phyloP scores from a whole-genome alignment of 2,329 filamentous ascomycete genomes.

The Beauveria sp. region DNA sequence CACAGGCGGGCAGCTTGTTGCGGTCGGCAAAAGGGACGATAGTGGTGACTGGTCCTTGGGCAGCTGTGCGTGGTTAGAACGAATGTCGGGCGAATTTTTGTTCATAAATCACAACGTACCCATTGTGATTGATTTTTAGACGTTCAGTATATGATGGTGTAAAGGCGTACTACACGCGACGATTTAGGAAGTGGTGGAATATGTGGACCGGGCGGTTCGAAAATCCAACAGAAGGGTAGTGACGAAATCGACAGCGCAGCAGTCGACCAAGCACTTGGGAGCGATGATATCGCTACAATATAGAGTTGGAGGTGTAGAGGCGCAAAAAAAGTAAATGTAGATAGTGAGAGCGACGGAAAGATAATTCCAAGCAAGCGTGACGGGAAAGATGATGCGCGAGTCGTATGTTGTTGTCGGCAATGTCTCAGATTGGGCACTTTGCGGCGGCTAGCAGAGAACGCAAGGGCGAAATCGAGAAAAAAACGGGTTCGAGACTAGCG shows the following conservation, averaged over 20 bases:
- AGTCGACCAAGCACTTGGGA: background rate
- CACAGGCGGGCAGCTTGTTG: slow-evolving; percentile 52
- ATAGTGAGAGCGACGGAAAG: too few relatives aligned
- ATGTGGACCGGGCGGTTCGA: background rate
- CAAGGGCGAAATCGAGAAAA: background rate
- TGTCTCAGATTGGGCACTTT: slow-evolving; percentile 6
- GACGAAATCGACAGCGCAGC: background rate
- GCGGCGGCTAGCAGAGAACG: background rate
- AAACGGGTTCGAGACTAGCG: background rate
- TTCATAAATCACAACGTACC: background rate
- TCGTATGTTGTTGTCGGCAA: slow-evolving; percentile 7
- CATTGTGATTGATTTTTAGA: slow-evolving; percentile 3
- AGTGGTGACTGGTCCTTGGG: slow-evolving; percentile 30
- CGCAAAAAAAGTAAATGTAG: background rate
- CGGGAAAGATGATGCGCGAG: background rate
- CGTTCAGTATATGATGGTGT: background rate
- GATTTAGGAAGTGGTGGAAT: background rate
- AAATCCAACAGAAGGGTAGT: background rate
- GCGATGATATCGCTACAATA: background rate
- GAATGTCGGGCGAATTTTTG: too few relatives aligned
- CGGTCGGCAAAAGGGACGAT: slow-evolving; percentile 45
- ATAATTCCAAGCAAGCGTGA: background rate
- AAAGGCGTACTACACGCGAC: background rate
- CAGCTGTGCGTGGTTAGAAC: background rate
- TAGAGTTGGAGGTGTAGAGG: background rate